Evolutionary conservation across 2,329 filamentous ascomycete species (phyloP).

Genomic region (Botrytis byssoidea): DNA sequence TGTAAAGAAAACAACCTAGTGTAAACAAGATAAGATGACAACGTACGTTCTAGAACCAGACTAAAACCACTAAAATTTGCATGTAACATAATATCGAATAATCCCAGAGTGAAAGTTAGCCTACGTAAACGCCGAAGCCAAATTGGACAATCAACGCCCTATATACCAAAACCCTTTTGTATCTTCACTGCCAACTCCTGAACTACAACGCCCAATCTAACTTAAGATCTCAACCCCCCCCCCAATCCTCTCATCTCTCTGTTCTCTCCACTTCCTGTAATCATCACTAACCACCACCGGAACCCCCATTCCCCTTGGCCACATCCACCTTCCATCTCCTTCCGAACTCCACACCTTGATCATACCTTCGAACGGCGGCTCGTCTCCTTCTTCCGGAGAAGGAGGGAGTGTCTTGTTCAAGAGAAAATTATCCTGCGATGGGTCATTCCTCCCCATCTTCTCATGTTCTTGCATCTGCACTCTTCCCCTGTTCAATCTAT

Average conservation of each 20-base stretch:
- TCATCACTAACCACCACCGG: conserved; percentile 10
- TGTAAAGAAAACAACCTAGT: rapidly evolving
- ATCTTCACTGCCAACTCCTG: not conserved
- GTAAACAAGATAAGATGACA: not conserved
- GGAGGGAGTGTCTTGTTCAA: not conserved
- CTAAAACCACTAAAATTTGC: not conserved
- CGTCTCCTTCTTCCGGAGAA: not conserved
- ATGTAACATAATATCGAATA: not conserved
- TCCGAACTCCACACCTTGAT: not conserved
- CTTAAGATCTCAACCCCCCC: not conserved
- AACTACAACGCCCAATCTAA: rapidly evolving
- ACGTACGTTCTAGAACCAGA: not conserved
- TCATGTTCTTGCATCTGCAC: not conserved
- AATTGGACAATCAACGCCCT: not conserved
- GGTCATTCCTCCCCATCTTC: not conserved
- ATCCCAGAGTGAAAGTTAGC: not conserved
- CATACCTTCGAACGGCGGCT: conserved; percentile 14
- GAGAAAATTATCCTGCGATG: not conserved
- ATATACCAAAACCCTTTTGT: not conserved
- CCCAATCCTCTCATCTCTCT: conserved; percentile 1
- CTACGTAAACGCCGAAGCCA: not conserved
- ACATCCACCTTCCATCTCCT: conserved; percentile 9
- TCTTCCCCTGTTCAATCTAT: not conserved
- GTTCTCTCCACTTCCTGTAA: conserved; percentile 14
- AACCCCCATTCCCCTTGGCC: not conserved